phyloP scores from a whole-genome alignment of 2,329 filamentous ascomycete genomes.

The Ophiostoma australiae region DNA sequence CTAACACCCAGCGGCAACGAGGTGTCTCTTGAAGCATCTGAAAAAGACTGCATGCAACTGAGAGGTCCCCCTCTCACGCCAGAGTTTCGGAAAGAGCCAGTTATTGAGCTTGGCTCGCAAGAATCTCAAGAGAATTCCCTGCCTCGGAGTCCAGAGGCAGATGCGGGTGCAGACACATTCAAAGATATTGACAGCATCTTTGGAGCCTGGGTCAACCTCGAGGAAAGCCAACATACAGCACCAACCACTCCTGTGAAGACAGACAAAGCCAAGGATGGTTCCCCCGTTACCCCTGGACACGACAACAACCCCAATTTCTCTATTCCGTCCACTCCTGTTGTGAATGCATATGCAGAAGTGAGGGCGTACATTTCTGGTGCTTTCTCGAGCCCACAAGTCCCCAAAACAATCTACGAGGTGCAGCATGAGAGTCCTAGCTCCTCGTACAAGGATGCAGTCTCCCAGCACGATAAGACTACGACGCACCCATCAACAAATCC shows the following conservation, averaged over 20 bases:
- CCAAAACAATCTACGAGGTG: background rate
- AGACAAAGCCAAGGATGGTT: background rate
- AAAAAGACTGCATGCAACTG: background rate
- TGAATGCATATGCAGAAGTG: constrained; percentile 25
- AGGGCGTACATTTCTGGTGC: constrained; percentile 22
- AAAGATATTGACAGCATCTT: constrained; percentile 25
- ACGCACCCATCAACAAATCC: background rate
- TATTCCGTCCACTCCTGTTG: constrained; percentile 25
- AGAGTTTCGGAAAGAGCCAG: background rate
- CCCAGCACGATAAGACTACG: background rate
- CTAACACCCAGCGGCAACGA: background rate
- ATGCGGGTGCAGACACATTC: background rate
- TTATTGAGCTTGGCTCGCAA: too few species aligned
- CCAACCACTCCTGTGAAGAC: background rate
- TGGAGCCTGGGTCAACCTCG: constrained; percentile 20
- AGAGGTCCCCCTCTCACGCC: background rate
- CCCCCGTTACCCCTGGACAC: too few species aligned
- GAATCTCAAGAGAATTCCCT: background rate
- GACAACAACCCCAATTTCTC: background rate
- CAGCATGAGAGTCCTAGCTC: constrained; percentile 13
- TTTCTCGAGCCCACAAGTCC: constrained; percentile 11
- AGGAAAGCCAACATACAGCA: constrained; percentile 2
- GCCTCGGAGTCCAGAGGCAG: background rate
- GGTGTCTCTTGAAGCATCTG: background rate
- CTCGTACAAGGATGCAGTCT: constrained; percentile 21